Percentiles rank a stretch among this genome's conserved stretches.
phyloP scores from a whole-genome alignment of 225 moss, liverwort and hornwort species.

The Polytrichum commune region DNA sequence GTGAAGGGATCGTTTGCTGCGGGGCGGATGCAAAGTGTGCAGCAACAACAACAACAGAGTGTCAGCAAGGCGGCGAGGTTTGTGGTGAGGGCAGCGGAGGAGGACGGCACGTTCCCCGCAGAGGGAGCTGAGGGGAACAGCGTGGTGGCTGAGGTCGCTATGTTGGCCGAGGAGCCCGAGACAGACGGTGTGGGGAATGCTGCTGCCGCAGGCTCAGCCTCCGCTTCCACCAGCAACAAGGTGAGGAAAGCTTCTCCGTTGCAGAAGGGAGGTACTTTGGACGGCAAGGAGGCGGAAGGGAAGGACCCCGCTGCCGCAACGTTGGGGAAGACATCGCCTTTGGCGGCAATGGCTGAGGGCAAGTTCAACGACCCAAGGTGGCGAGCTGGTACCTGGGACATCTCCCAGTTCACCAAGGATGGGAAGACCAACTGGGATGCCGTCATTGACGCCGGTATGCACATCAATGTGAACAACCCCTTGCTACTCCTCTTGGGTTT shows the following conservation, averaged over 20 bases:
- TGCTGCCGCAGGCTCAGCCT: background rate
- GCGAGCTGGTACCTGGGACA: slow-evolving; percentile 88
- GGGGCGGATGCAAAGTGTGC: background rate
- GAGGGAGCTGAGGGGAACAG: slow-evolving; percentile 74
- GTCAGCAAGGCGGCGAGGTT: slow-evolving; percentile 11
- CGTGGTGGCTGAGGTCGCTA: slow-evolving; percentile 71
- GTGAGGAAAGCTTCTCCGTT: slow-evolving; percentile 54
- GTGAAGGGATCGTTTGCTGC: background rate
- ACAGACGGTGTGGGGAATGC: slow-evolving; percentile 65
- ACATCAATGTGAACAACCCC: too few relatives aligned
- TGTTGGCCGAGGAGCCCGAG: slow-evolving; percentile 70
- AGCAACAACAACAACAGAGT: background rate
- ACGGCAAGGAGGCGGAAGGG: slow-evolving; percentile 54
- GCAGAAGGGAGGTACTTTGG: slow-evolving; percentile 65
- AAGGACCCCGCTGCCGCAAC: slow-evolving; percentile 73
- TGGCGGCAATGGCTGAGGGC: slow-evolving; percentile 2
- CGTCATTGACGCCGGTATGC: slow-evolving; percentile 86
- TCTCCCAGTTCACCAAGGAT: slow-evolving; percentile 59
- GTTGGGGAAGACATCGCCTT: slow-evolving; percentile 31
- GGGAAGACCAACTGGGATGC: slow-evolving; percentile 82
- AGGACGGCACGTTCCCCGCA: slow-evolving; percentile 51
- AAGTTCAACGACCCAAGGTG: slow-evolving; percentile 71
- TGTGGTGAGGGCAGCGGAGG: slow-evolving; percentile 42
- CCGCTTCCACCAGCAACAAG: background rate
- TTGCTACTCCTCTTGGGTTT: background rate